Conservation (phyloP, 2,329 filamentous ascomycete genomes). For the Ophiostoma ulmi region DNA sequence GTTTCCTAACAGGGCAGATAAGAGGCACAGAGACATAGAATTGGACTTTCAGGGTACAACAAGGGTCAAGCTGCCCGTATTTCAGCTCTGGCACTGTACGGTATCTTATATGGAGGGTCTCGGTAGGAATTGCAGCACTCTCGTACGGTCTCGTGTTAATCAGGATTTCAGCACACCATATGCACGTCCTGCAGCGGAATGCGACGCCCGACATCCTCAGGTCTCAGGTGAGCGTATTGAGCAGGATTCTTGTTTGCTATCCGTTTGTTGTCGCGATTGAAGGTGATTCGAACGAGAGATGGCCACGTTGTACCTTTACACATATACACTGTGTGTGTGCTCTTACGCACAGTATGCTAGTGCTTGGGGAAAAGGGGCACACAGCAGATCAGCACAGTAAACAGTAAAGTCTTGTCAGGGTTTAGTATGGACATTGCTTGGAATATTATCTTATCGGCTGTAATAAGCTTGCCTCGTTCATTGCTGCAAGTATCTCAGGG, state of each 20-base stretch:
- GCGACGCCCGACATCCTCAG: not conserved
- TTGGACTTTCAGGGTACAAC: not conserved
- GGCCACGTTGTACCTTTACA: constrained; percentile 18
- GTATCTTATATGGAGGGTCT: not conserved
- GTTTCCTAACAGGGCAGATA: not conserved
- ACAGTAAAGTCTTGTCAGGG: not conserved
- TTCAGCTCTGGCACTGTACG: not conserved
- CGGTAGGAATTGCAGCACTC: not conserved
- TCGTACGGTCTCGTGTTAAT: not conserved
- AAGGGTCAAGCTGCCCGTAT: not conserved
- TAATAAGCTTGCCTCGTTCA: too few relatives aligned
- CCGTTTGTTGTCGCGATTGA: not conserved
- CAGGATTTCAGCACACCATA: not conserved
- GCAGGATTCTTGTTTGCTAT: not conserved
- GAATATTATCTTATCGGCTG: not conserved
- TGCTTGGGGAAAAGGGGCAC: constrained; percentile 20
- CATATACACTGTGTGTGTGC: constrained; percentile 8
- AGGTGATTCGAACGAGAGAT: constrained; percentile 21
- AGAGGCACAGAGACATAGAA: not conserved
- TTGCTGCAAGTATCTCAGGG: not conserved
- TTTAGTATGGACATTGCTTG: not conserved
- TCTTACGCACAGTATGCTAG: constrained; percentile 16
- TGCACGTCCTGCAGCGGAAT: constrained; percentile 11
- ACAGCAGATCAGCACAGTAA: constrained; percentile 11
- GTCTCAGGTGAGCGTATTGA: not conserved